Evolutionary conservation across 176 grass and related monocot species (phyloP).

Genomic region (Aechmea fasciata): DNA sequence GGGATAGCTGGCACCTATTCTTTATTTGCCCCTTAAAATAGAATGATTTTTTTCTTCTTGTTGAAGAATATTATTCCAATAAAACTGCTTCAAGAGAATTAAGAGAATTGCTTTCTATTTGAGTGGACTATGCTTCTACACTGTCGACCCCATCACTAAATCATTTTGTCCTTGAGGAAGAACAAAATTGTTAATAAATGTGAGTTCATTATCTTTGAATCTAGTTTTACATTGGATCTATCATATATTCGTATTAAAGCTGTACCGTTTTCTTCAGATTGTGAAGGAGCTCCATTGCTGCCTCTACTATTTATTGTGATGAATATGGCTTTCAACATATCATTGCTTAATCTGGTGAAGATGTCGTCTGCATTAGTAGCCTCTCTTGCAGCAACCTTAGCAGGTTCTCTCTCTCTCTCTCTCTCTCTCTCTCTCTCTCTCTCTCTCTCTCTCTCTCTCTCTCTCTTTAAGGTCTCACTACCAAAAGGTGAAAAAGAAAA

Average conservation of each 20-base stretch:
- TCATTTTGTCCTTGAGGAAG: not conserved
- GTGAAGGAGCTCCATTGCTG: conserved; percentile 65
- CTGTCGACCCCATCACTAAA: not conserved
- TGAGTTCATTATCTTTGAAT: conserved; percentile 10
- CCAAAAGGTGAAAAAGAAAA: not conserved
- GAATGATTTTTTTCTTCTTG: not conserved
- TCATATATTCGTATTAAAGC: not conserved
- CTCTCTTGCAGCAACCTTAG: conserved; percentile 68
- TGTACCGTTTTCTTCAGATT: conserved; percentile 42
- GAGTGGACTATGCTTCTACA: not conserved
- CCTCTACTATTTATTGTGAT: conserved; percentile 64
- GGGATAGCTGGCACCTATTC: too few species aligned
- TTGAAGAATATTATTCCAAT: too few species aligned
- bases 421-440: not conserved
- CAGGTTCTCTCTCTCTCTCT: conserved; percentile 40
- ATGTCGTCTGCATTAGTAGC: conserved; percentile 83
- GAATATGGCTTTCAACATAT: conserved; percentile 97
- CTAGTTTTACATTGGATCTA: not conserved
- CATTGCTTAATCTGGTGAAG: conserved; percentile 81
- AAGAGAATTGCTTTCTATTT: not conserved
- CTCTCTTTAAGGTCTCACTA: not conserved
- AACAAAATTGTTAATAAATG: not conserved
- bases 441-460: too few species aligned
- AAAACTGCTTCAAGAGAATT: not conserved
- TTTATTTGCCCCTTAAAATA: not conserved